These are phyloP conservation scores for Zopfia rhizophila DNA, from an alignment of 2,329 filamentous ascomycete genomes.

Conservation along the genomic window DNA sequence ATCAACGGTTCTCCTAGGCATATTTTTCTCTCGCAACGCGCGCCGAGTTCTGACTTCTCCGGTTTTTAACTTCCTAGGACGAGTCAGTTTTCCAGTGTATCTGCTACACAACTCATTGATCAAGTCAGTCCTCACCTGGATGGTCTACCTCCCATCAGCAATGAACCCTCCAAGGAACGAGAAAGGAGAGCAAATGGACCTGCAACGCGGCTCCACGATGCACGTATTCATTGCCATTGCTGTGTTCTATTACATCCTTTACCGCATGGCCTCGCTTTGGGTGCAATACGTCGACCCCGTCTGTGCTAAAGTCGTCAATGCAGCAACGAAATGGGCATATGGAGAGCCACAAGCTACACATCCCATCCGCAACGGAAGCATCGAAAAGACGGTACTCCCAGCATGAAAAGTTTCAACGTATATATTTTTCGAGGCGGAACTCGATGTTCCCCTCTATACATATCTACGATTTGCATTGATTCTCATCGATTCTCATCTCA, in stretches of 20 bases:
- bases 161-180: slow-evolving; percentile 50
- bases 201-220: slow-evolving; percentile 42
- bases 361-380: slow-evolving; percentile 32
- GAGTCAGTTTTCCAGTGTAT: slow-evolving; percentile 72
- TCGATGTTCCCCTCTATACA: too few relatives aligned
- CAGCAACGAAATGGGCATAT: slow-evolving; percentile 45
- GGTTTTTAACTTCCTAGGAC: slow-evolving; percentile 70
- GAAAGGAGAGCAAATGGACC: slow-evolving; percentile 48
- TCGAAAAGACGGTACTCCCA: slow-evolving; percentile 33
- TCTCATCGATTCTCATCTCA: too few relatives aligned
- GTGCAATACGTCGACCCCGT: slow-evolving; percentile 47
- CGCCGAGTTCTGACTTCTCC: slow-evolving; percentile 65
- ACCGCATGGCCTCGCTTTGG: slow-evolving; percentile 46
- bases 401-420: too few relatives aligned
- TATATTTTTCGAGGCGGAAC: too few relatives aligned
- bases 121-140: slow-evolving; percentile 68
- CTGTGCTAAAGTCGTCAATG: slow-evolving; percentile 44
- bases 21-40: slow-evolving; percentile 63
- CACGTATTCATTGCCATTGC: slow-evolving; percentile 47
- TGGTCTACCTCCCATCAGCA: slow-evolving; percentile 60
- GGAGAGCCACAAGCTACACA: slow-evolving; percentile 33
- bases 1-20: slow-evolving; percentile 60
- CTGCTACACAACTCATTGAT: slow-evolving; percentile 71
- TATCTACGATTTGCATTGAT: too few relatives aligned
- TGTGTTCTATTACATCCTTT: slow-evolving; percentile 49